Evolutionary conservation across 2,329 filamentous ascomycete species (phyloP).

Genomic region (Claviceps capensis): DNA sequence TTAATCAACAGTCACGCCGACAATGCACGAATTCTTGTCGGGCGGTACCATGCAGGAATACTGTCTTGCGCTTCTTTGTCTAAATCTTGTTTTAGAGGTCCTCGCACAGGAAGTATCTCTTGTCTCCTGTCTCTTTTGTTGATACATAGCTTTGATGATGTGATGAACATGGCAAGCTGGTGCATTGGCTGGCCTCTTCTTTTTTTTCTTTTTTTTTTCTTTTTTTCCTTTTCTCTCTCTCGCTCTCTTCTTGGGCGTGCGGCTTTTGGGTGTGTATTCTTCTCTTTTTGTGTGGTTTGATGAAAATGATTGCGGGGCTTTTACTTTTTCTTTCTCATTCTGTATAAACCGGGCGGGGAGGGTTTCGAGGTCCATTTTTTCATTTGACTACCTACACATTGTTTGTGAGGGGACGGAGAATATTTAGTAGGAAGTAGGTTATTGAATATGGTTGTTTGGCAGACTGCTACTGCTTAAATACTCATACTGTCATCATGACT

Average conservation of each 20-base stretch:
- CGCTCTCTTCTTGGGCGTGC: not conserved
- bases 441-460: too few species aligned
- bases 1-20: slow-evolving; percentile 13
- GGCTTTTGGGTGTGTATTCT: not conserved
- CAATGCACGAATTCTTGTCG: slow-evolving; percentile 6
- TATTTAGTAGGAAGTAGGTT: too few species aligned
- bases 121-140: slow-evolving; percentile 3
- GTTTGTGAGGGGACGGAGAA: too few species aligned
- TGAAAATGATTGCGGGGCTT: slow-evolving; percentile 1
- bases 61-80: too few species aligned
- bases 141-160: slow-evolving; percentile 11
- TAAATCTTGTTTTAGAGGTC: not conserved
- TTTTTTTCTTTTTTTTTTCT: not conserved
- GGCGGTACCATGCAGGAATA: not conserved
- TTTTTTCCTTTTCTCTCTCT: not conserved
- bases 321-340: slow-evolving; percentile 1
- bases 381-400: too few species aligned
- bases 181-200: not conserved
- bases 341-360: not conserved
- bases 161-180: slow-evolving; percentile 10
- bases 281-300: not conserved
- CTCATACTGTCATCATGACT: too few species aligned
- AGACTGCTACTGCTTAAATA: too few species aligned
- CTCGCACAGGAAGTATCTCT: not conserved
- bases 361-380: too few species aligned